Evolutionary conservation across 768 basidiomycete species (phyloP).

Genomic region (Botryobasidium botryosum): DNA sequence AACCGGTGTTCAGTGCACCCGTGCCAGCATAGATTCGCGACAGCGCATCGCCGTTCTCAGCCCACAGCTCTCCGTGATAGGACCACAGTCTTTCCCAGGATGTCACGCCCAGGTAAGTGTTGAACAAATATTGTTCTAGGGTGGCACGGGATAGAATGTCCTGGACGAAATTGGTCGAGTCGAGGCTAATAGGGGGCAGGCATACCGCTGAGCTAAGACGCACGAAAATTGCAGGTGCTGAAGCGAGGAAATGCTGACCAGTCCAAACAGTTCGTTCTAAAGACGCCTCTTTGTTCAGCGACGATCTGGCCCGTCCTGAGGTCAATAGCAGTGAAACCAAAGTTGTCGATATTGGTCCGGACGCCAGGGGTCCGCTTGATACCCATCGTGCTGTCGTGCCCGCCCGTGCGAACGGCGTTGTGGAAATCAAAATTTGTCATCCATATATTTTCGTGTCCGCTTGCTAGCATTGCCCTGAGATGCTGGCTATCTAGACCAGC

Average conservation of each 20-base stretch:
- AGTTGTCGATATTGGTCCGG: slow-evolving; percentile 48
- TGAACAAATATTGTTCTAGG: slow-evolving; percentile 65
- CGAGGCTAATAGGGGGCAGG: slow-evolving; percentile 40
- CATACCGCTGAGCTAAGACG: too few relatives aligned
- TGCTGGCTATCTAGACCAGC: too few relatives aligned
- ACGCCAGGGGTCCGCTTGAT: slow-evolving; percentile 48
- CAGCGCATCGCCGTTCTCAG: slow-evolving; percentile 87
- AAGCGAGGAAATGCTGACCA: too few relatives aligned
- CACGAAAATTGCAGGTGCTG: slow-evolving; percentile 10
- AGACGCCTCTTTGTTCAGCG: slow-evolving; percentile 80
- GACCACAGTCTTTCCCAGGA: slow-evolving; percentile 57
- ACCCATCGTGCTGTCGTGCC: slow-evolving; percentile 75
- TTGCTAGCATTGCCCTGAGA: too few relatives aligned
- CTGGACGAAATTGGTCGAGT: slow-evolving; percentile 94
- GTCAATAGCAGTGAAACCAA: slow-evolving; percentile 76
- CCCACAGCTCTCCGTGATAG: slow-evolving; percentile 88
- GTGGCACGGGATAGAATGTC: slow-evolving; percentile 77
- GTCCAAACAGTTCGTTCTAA: slow-evolving; percentile 89
- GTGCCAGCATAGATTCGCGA: slow-evolving; percentile 83
- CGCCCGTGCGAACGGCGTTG: slow-evolving; percentile 54
- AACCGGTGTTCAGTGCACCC: slow-evolving; percentile 79
- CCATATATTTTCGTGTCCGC: too few relatives aligned
- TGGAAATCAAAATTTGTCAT: slow-evolving; percentile 96
- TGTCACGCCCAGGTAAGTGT: slow-evolving; percentile 64
- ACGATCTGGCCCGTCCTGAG: slow-evolving; percentile 47